A percentile compares a stretch with the other conserved stretches of the same genome.
Conservation (phyloP, 768 basidiomycete species). For the Serendipita indica region DNA sequence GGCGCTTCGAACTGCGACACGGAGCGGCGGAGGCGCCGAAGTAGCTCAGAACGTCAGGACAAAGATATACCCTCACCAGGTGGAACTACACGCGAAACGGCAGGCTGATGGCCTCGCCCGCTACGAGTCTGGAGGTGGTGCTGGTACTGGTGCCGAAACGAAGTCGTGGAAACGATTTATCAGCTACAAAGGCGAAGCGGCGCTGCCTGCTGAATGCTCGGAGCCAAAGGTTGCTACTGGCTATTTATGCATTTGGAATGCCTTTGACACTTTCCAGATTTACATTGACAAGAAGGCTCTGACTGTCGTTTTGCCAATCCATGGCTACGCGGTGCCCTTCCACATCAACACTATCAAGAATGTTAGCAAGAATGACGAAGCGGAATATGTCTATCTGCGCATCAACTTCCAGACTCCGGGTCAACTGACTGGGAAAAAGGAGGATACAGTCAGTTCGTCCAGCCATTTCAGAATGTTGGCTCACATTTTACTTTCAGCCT, state of each 20-base stretch:
- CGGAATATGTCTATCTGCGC: slow-evolving; percentile 82
- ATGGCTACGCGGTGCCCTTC: slow-evolving; percentile 93
- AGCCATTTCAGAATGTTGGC: neutral
- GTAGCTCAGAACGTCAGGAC: slow-evolving; percentile 62
- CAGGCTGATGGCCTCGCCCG: slow-evolving; percentile 69
- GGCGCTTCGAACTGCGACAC: slow-evolving; percentile 78
- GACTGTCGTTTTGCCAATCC: slow-evolving; percentile 80
- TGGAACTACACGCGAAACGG: slow-evolving; percentile 57
- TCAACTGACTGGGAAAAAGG: slow-evolving; percentile 93
- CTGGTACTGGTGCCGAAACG: slow-evolving; percentile 62
- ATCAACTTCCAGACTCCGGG: slow-evolving; percentile 99
- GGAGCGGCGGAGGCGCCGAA: slow-evolving; percentile 76
- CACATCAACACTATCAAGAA: slow-evolving; percentile 99
- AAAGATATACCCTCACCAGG: slow-evolving; percentile 77
- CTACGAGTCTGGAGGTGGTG: slow-evolving; percentile 71
- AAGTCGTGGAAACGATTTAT: slow-evolving; percentile 94
- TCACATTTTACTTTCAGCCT: slow-evolving; percentile 34
- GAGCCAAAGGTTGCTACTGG: slow-evolving; percentile 48
- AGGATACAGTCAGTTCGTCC: slow-evolving; percentile 62
- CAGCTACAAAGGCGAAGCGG: slow-evolving; percentile 91
- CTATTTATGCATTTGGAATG: neutral
- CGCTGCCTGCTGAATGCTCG: slow-evolving; percentile 72
- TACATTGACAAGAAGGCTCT: slow-evolving; percentile 80
- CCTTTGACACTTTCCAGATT: slow-evolving; percentile 37
- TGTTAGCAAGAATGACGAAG: slow-evolving; percentile 92